phyloP scores from a whole-genome alignment of 768 basidiomycete genomes.

The Serendipita sp. region DNA sequence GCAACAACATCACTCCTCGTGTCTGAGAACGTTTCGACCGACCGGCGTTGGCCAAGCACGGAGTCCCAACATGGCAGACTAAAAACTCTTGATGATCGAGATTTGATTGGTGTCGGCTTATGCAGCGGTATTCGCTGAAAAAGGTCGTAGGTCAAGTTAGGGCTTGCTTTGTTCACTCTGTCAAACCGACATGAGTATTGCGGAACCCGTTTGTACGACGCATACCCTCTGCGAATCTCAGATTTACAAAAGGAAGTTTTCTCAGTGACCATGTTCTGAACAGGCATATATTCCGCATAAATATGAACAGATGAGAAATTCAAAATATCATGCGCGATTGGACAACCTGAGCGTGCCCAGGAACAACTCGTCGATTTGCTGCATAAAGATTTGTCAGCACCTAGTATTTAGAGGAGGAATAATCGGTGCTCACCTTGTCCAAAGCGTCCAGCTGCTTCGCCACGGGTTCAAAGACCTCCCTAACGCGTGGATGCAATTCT shows the following conservation, averaged over 20 bases:
- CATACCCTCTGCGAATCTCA: too few species aligned
- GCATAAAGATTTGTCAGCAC: neutral
- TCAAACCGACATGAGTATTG: neutral
- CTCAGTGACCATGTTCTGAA: neutral
- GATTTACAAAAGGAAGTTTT: too few species aligned
- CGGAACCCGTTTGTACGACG: too few species aligned
- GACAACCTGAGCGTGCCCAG: neutral
- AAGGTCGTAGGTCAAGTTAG: constrained; percentile 37
- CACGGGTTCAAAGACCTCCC: constrained; percentile 51
- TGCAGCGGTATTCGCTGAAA: neutral
- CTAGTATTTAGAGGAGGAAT: neutral
- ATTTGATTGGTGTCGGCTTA: neutral
- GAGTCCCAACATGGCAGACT: constrained; percentile 31
- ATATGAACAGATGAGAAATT: constrained; percentile 1
- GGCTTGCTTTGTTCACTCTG: constrained; percentile 1
- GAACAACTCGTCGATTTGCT: neutral
- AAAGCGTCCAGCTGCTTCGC: constrained; percentile 65
- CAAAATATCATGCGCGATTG: neutral
- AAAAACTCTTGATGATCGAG: neutral
- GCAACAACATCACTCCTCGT: neutral
- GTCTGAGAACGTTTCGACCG: constrained; percentile 19
- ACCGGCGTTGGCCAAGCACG: constrained; percentile 71
- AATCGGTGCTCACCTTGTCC: constrained; percentile 40
- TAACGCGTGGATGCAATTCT: constrained; percentile 48
- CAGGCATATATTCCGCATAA: neutral